Base-by-base conservation (phyloP, 306 rosid species). In the Cicer chorassanicum region DNA sequence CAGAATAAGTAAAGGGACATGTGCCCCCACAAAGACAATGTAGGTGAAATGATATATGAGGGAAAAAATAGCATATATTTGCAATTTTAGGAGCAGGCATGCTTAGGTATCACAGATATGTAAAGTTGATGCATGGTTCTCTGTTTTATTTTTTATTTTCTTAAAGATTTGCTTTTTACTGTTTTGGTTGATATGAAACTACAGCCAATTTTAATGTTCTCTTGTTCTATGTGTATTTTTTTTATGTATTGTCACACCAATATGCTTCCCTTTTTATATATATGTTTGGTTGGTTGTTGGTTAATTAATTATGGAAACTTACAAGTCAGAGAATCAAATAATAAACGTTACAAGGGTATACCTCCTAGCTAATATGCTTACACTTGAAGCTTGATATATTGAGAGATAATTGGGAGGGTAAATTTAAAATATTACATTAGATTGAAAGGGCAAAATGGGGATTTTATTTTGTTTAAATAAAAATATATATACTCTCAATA, bases 11-110 rank as follows among this genome's bases (percentile, higher is more conserved):
- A 73, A 81, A 74, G 65, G 54, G 54, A 44, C 56, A 43, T 44
- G 74, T 79, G 78, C 9, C 74, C 82, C 83, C 53, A 54, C 78
- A 29, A 79, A 29, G 75, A 68, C 73, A 74, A 81, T 77, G 85
- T 79, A 71, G 84, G 53, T 71, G 90, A 89, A 54, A 84, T 80
- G 90, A 89, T 78, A 6, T 83, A 76, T 87, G 79, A 79, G 78
- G 66, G 29, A 9, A 70, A 56, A 56, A 79, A 78, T 69, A 55
- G 49, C 72, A 41, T 34, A 14, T 68, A 74, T 75, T 67, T 85
- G 77, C 60, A 60, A 70, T 41, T 53, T 68, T 82, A 67, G 42
- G 60, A 82, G 19, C 77, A 74, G 8, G 73, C 82, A 46, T 62
- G 78, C 71, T 63, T 49, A 18, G 50, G 63, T 45, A 40, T 54